phyloP scores from a whole-genome alignment of 352 stramenopile species.

The Sclerospora graminicola region DNA sequence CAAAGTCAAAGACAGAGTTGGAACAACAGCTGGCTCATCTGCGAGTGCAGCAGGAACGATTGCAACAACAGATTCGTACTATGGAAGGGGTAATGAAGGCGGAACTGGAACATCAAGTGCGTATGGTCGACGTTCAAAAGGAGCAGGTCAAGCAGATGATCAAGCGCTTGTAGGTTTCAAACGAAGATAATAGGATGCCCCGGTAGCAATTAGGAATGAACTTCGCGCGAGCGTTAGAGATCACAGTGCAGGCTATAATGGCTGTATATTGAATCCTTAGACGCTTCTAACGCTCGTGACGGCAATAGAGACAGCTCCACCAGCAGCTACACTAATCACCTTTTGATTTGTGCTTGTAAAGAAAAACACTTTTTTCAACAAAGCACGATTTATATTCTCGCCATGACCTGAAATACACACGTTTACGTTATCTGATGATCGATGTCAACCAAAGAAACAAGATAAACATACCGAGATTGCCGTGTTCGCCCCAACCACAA shows the following conservation, averaged over 20 bases:
- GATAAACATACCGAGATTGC: conserved; percentile 55
- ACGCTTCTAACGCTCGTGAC: conserved; percentile 8
- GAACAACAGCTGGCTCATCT: conserved; percentile 31
- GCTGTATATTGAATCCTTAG: too few relatives aligned
- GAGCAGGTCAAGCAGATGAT: conserved; percentile 38
- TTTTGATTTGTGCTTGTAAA: conserved; percentile 22
- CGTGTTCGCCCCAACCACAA: conserved; percentile 77
- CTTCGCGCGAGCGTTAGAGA: too few relatives aligned
- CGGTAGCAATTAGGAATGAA: too few relatives aligned
- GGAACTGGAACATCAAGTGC: conserved; percentile 37
- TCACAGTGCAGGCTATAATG: too few relatives aligned
- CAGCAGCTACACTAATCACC: conserved; percentile 30
- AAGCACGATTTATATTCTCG: conserved; percentile 28
- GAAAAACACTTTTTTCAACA: conserved; percentile 36
- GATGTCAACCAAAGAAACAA: background rate
- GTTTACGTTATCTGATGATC: background rate
- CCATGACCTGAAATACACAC: conserved; percentile 36
- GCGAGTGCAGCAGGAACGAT: conserved; percentile 19
- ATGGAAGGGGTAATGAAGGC: conserved; percentile 13
- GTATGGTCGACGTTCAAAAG: conserved; percentile 47
- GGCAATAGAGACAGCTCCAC: conserved; percentile 59
- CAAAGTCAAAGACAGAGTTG: conserved; percentile 30
- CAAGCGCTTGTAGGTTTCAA: conserved; percentile 24
- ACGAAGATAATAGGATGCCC: too few relatives aligned
- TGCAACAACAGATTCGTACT: conserved; percentile 17